These are phyloP conservation scores for Debaryomyces sp. DNA, from an alignment of 1,139 yeast genomes.

Conservation along the genomic window DNA sequence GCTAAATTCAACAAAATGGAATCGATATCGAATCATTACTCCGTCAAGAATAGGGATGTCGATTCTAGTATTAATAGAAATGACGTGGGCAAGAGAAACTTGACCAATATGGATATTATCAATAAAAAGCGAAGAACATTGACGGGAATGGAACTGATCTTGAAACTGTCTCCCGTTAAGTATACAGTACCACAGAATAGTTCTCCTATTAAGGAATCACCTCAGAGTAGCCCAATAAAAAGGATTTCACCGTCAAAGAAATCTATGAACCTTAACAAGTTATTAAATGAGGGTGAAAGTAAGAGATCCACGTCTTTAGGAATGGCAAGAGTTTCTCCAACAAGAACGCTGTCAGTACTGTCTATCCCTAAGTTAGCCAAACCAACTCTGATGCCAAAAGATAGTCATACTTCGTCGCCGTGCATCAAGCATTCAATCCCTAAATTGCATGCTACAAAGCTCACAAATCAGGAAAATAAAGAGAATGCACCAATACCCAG, in stretches of 20 bases:
- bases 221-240: slow-evolving; percentile 22
- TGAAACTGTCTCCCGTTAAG: slow-evolving; percentile 4
- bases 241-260: slow-evolving; percentile 45
- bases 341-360: neutral
- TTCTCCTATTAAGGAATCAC: slow-evolving; percentile 11
- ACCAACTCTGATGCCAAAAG: slow-evolving; percentile 12
- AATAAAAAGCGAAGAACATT: slow-evolving; percentile 38
- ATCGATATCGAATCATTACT: slow-evolving; percentile 44
- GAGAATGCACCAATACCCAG: slow-evolving; percentile 3
- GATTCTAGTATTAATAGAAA: slow-evolving; percentile 6
- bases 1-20: slow-evolving; percentile 43
- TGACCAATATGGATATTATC: slow-evolving; percentile 16
- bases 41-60: slow-evolving; percentile 18
- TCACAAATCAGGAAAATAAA: slow-evolving; percentile 13
- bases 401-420: slow-evolving; percentile 18
- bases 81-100: slow-evolving; percentile 13
- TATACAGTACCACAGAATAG: neutral
- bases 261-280: slow-evolving; percentile 39
- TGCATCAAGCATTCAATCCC: slow-evolving; percentile 19
- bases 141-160: slow-evolving; percentile 22
- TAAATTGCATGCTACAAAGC: slow-evolving; percentile 18
- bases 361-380: neutral
- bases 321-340: slow-evolving; percentile 34
- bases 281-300: slow-evolving; percentile 25
- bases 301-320: slow-evolving; percentile 34